phyloP scores from a whole-genome alignment of 495 filamentous ascomycete species.

The Neurospora pannonica region DNA sequence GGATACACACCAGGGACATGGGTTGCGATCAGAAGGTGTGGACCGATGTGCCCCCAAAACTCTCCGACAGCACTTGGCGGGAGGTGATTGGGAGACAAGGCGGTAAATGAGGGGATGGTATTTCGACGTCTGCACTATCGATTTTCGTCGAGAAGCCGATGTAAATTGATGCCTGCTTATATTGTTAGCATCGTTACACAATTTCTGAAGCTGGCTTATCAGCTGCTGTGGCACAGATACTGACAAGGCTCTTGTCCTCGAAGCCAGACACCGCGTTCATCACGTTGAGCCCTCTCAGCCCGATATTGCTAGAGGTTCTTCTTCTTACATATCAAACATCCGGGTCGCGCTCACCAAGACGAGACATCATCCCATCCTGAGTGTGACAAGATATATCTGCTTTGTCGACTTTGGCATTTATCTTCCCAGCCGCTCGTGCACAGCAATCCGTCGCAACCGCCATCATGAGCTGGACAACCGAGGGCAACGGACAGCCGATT shows the following conservation, averaged over 20 bases:
- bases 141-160: background rate
- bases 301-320: background rate
- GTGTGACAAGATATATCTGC: background rate
- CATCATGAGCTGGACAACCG: background rate
- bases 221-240: background rate
- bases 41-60: background rate
- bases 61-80: slow-evolving; percentile 3
- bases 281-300: background rate
- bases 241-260: background rate
- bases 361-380: slow-evolving; percentile 1
- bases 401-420: background rate
- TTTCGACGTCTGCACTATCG: background rate
- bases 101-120: background rate
- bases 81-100: slow-evolving; percentile 5
- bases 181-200: background rate
- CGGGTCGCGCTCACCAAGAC: background rate
- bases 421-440: background rate
- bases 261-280: background rate
- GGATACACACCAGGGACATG: background rate
- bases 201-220: background rate
- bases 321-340: background rate
- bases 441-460: background rate
- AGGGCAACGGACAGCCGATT: slow-evolving; percentile 1
- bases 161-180: background rate
- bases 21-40: slow-evolving; percentile 6